These are phyloP conservation scores for Jasminum sambac DNA, from an alignment of 257 asterid genomes.

Conservation along the genomic window DNA sequence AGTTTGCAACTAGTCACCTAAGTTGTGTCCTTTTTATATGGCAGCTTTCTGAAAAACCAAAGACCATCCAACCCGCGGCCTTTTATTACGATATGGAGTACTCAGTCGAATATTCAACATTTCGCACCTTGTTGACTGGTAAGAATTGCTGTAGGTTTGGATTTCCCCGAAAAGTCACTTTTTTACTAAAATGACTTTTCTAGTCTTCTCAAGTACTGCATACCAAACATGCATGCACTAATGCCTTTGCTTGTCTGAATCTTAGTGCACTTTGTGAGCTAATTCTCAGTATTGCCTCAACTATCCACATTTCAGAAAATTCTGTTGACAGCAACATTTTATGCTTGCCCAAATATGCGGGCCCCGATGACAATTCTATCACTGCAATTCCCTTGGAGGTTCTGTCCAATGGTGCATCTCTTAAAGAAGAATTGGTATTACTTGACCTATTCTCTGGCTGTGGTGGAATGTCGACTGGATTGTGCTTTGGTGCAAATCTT, in stretches of 20 bases:
- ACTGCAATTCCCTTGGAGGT: conserved; percentile 41
- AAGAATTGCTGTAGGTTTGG: conserved; percentile 21
- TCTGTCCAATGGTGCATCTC: conserved; percentile 41
- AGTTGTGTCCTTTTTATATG: conserved; percentile 15
- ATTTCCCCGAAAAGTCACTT: no score
- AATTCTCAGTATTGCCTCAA: not conserved
- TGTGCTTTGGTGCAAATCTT: conserved; percentile 79
- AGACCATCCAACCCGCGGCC: conserved; percentile 42
- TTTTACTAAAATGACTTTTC: not conserved
- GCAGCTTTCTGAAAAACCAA: conserved; percentile 46
- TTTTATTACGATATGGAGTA: conserved; percentile 90
- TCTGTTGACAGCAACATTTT: conserved; percentile 29
- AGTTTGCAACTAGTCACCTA: conserved; percentile 15
- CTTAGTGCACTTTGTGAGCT: conserved; percentile 2
- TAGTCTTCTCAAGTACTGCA: not conserved
- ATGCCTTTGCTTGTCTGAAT: not conserved
- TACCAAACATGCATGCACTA: not conserved
- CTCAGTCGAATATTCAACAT: conserved; percentile 78
- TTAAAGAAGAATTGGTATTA: conserved; percentile 48
- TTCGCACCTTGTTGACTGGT: conserved; percentile 59
- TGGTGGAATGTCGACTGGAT: conserved; percentile 98
- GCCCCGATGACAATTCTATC: conserved; percentile 31
- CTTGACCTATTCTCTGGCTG: conserved; percentile 87
- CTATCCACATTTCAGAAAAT: conserved; percentile 39
- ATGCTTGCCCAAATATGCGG: conserved; percentile 31